These are phyloP conservation scores for Daldinia bambusicola DNA, from an alignment of 495 filamentous ascomycete genomes.

Conservation along the genomic window DNA sequence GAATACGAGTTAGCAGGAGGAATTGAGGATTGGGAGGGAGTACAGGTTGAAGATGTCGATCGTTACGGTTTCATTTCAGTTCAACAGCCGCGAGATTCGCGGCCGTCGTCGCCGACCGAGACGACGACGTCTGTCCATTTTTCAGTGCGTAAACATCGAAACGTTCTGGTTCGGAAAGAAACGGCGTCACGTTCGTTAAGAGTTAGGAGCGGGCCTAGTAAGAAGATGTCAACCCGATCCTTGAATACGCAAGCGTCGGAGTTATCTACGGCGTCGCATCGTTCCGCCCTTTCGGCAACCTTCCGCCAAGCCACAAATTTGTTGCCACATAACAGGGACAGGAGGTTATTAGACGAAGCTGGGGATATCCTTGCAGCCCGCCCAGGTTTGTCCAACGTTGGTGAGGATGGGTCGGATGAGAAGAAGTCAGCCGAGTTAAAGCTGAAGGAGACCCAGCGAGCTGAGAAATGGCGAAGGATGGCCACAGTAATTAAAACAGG, in stretches of 20 bases:
- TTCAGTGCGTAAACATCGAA: constrained; percentile 52
- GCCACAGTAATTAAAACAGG: constrained; percentile 71
- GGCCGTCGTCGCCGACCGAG: constrained; percentile 50
- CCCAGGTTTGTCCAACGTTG: constrained; percentile 68
- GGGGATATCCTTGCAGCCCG: constrained; percentile 88
- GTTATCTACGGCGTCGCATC: constrained; percentile 63
- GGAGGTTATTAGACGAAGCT: constrained; percentile 83
- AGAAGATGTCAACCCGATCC: constrained; percentile 63
- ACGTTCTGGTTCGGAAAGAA: constrained; percentile 55
- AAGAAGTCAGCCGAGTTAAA: constrained; percentile 68
- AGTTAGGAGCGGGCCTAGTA: constrained; percentile 53
- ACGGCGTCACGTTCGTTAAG: constrained; percentile 51
- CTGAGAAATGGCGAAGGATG: constrained; percentile 99
- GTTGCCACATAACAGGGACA: constrained; percentile 78
- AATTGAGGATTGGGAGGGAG: constrained; percentile 94
- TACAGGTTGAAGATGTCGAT: constrained; percentile 88
- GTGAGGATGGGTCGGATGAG: constrained; percentile 69
- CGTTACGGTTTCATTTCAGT: constrained; percentile 90
- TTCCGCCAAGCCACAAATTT: constrained; percentile 74
- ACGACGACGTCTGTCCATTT: constrained; percentile 44
- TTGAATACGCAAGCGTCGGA: constrained; percentile 62
- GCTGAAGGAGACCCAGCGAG: constrained; percentile 81
- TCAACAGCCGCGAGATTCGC: constrained; percentile 50
- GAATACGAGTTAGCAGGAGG: constrained; percentile 75
- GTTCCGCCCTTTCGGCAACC: constrained; percentile 62